Conservation (phyloP, 768 basidiomycete species). For the Auriscalpium microsporum region DNA sequence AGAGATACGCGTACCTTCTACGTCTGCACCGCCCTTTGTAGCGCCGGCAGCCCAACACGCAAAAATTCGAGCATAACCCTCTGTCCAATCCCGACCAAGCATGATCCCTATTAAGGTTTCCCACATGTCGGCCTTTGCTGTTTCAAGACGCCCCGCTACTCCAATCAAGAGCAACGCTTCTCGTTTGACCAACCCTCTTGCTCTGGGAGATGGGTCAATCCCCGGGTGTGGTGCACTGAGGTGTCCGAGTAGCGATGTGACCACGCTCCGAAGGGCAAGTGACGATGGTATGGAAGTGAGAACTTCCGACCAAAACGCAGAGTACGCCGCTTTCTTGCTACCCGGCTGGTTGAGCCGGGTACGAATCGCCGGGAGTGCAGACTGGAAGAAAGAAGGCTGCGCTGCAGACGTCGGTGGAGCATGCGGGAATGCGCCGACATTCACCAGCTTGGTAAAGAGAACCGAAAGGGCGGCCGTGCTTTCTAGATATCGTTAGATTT, state of each 20-base stretch:
- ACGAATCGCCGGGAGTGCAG: constrained; percentile 42
- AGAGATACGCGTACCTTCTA: constrained; percentile 20
- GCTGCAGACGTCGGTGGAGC: constrained; percentile 41
- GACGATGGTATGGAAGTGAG: constrained; percentile 42
- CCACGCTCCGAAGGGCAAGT: constrained; percentile 45
- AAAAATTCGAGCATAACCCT: constrained; percentile 52
- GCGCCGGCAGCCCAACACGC: constrained; percentile 61
- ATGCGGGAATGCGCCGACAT: constrained; percentile 56
- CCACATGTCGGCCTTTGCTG: constrained; percentile 43
- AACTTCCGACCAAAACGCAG: constrained; percentile 39
- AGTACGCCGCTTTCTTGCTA: constrained; percentile 29
- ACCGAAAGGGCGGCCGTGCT: constrained; percentile 35
- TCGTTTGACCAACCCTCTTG: constrained; percentile 39
- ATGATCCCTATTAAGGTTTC: constrained; percentile 40
- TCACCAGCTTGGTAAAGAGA: constrained; percentile 59
- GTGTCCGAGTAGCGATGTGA: constrained; percentile 51
- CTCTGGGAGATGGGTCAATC: constrained; percentile 24
- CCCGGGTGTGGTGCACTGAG: constrained; percentile 25
- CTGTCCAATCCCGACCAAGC: constrained; percentile 49
- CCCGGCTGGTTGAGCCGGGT: constrained; percentile 22
- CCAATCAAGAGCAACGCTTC: constrained; percentile 44
- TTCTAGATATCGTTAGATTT: constrained; percentile 5
- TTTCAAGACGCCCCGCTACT: constrained; percentile 43
- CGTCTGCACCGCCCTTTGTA: constrained; percentile 25
- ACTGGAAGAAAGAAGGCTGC: constrained; percentile 64